A percentile compares a stretch with the other conserved stretches of the same genome.
Conservation (phyloP, 306 rosid species). For the Corylus avellana region DNA sequence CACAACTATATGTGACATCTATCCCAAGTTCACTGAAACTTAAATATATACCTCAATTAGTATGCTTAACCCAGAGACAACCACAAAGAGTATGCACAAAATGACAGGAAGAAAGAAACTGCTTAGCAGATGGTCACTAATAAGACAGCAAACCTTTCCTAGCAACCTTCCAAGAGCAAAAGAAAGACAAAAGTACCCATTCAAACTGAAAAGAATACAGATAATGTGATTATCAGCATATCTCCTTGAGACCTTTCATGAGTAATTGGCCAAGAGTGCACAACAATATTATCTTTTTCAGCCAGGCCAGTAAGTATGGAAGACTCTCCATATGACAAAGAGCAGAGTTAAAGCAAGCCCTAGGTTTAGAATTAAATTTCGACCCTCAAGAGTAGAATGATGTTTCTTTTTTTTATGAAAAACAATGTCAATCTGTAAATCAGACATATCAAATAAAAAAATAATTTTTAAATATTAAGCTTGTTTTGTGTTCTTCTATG, state of each 20-base stretch:
- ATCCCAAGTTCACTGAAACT: background rate
- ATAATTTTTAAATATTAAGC: background rate
- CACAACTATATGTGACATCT: background rate
- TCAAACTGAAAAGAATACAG: background rate
- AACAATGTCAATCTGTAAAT: background rate
- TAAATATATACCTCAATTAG: background rate
- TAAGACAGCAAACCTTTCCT: background rate
- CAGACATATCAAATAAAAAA: background rate
- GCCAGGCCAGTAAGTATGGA: background rate
- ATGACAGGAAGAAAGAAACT: constrained; percentile 11
- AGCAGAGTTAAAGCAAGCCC: background rate
- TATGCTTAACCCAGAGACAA: constrained; percentile 7
- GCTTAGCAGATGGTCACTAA: background rate
- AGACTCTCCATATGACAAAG: background rate
- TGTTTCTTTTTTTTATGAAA: background rate
- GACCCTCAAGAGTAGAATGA: background rate
- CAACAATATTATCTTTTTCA: background rate
- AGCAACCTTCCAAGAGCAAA: background rate
- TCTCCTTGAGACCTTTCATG: background rate
- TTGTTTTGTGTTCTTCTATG: background rate
- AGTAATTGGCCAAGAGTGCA: background rate
- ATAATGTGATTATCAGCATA: background rate
- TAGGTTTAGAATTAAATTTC: background rate
- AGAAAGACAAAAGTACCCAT: background rate
- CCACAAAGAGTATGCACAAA: constrained; percentile 10